Conservation (phyloP, 345 rosid genomes). For the Schrenkiella parvula region DNA sequence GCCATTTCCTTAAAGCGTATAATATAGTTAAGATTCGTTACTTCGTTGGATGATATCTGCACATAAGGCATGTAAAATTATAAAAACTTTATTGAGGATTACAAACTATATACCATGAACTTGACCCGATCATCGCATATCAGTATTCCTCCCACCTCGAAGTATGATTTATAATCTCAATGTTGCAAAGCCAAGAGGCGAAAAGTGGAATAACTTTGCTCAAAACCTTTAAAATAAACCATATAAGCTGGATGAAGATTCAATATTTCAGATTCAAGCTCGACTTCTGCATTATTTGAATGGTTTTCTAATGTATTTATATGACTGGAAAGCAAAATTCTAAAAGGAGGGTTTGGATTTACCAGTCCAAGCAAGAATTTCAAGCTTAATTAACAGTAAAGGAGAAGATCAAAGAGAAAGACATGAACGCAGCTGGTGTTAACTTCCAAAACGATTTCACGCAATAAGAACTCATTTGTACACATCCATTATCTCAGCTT, state of each 20-base stretch:
- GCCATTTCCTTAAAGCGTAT: constrained; percentile 24
- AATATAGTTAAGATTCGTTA: constrained; percentile 24
- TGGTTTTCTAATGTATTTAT: background rate
- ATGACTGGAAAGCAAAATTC: background rate
- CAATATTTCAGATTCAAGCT: background rate
- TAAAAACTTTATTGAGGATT: background rate
- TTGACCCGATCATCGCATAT: constrained; percentile 11
- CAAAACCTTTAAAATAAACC: constrained; percentile 8
- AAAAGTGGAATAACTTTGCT: constrained; percentile 16
- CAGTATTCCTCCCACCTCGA: constrained; percentile 19
- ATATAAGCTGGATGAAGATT: background rate
- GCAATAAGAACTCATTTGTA: constrained; percentile 28
- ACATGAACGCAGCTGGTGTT: constrained; percentile 15
- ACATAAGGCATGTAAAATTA: constrained; percentile 27
- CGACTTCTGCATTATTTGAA: constrained; percentile 14
- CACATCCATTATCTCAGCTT: constrained; percentile 34
- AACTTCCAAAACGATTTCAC: constrained; percentile 26
- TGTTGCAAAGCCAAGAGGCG: constrained; percentile 16
- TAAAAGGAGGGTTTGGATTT: background rate
- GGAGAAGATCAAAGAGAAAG: background rate
- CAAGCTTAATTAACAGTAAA: background rate
- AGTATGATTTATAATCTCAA: constrained; percentile 7
- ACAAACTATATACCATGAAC: constrained; percentile 26
- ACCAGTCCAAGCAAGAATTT: background rate
- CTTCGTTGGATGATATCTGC: constrained; percentile 35